A percentile compares a stretch with the other conserved stretches of the same genome.
Conservation (phyloP, 148 eudicot genomes). For the Pouteria glomerata region DNA sequence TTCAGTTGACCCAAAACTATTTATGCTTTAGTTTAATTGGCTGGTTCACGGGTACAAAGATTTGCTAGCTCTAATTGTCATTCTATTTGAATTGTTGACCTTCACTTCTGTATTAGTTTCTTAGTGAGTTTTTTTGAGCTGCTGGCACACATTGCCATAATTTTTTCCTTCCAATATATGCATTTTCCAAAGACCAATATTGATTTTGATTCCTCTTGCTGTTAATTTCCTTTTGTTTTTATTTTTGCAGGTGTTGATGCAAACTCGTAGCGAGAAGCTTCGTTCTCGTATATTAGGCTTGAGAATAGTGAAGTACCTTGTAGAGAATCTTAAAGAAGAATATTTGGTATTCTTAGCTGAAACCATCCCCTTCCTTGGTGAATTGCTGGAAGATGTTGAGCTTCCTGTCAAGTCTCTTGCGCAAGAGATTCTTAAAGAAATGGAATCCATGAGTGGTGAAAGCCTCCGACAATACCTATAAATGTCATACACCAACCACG, state of each 20-base stretch:
- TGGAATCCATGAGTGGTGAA: constrained; percentile 88
- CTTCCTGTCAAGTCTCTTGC: constrained; percentile 77
- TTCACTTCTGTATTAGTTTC: too few relatives aligned
- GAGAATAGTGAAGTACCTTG: constrained; percentile 60
- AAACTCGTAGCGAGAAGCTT: constrained; percentile 73
- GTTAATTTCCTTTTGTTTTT: not conserved
- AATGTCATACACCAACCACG: constrained; percentile 1
- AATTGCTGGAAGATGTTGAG: constrained; percentile 88
- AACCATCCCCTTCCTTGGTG: constrained; percentile 91
- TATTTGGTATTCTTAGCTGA: constrained; percentile 75
- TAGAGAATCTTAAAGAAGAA: constrained; percentile 84
- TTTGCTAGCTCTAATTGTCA: too few relatives aligned
- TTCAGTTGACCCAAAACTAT: too few relatives aligned
- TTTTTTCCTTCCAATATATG: too few relatives aligned
- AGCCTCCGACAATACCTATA: constrained; percentile 71
- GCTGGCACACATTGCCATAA: too few relatives aligned
- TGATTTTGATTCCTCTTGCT: not conserved
- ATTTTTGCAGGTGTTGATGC: constrained; percentile 75
- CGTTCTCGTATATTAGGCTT: constrained; percentile 71
- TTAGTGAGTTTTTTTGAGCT: too few relatives aligned
- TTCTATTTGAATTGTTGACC: too few relatives aligned
- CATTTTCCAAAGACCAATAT: too few relatives aligned
- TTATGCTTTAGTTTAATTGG: too few relatives aligned
- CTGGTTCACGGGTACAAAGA: too few relatives aligned
- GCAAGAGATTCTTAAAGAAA: constrained; percentile 82